Evolutionary conservation across 2,329 filamentous ascomycete genomes (phyloP).

Genomic region (Colletotrichum tabaci): DNA sequence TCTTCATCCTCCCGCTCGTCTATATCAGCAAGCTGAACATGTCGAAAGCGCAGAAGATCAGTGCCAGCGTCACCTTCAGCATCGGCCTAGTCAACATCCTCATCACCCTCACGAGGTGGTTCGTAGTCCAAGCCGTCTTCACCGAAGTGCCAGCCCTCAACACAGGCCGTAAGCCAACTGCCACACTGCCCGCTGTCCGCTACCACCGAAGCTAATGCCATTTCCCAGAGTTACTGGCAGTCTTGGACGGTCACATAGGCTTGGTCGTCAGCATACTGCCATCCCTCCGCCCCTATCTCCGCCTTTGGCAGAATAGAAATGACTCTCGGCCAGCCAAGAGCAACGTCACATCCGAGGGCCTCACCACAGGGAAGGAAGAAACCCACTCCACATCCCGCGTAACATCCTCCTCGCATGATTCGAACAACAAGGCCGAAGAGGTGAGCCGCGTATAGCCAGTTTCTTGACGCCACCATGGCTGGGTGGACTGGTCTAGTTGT

Average conservation of each 20-base stretch:
- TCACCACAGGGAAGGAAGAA: neutral
- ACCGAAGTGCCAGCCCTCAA: neutral
- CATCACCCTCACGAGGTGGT: neutral
- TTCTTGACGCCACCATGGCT: no score
- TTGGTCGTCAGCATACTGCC: conserved; percentile 6
- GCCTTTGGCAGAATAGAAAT: neutral
- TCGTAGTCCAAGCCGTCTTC: neutral
- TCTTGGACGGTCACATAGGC: neutral
- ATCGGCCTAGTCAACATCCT: neutral
- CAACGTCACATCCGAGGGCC: neutral
- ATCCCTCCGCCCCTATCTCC: conserved; percentile 9
- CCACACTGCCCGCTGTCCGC: accelerated
- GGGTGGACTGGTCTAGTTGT: no score
- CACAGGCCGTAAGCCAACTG: neutral
- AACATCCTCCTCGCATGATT: neutral
- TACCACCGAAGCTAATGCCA: neutral
- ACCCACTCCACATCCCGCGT: neutral
- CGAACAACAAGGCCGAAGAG: neutral
- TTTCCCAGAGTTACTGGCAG: neutral
- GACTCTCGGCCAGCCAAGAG: neutral
- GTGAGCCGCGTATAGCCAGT: no score
- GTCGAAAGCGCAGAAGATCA: neutral
- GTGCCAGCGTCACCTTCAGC: neutral
- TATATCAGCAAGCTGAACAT: conserved; percentile 1
- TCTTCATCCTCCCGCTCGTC: conserved; percentile 4